A percentile compares a stretch with the other conserved stretches of the same genome.
phyloP scores from a whole-genome alignment of 1,284 basidiomycete species.

The Takashimella koratensis region DNA sequence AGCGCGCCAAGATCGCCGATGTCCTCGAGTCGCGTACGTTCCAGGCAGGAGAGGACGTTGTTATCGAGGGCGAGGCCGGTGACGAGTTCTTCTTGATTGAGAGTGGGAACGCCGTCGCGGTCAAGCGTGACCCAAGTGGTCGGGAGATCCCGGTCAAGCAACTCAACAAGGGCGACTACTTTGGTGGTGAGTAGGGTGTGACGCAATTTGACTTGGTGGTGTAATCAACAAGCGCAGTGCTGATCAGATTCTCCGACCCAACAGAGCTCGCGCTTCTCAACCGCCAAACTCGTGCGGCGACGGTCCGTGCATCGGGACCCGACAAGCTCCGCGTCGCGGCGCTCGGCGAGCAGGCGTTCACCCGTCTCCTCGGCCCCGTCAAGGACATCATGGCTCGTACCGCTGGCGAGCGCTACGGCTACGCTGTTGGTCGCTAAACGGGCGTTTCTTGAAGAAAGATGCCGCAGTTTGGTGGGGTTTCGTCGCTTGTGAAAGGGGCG shows the following conservation, averaged over 20 bases:
- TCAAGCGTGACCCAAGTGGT: constrained; percentile 66
- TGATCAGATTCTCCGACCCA: neutral
- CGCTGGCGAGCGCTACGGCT: constrained; percentile 48
- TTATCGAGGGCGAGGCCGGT: constrained; percentile 88
- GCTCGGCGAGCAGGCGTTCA: constrained; percentile 90
- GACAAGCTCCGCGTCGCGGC: constrained; percentile 84
- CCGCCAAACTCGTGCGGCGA: constrained; percentile 84
- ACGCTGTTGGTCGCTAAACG: constrained; percentile 2
- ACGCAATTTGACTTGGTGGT: neutral
- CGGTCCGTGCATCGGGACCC: constrained; percentile 67
- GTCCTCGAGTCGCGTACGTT: constrained; percentile 82
- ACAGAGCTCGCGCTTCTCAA: constrained; percentile 79
- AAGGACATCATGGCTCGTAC: constrained; percentile 51
- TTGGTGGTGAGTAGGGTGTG: constrained; percentile 68
- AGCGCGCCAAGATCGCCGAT: constrained; percentile 95
- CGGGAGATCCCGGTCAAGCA: constrained; percentile 68
- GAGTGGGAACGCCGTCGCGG: constrained; percentile 82
- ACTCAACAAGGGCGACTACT: constrained; percentile 90
- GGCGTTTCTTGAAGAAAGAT: too few species aligned
- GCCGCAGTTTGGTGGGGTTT: too few species aligned
- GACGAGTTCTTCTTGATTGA: constrained; percentile 98
- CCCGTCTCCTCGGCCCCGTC: constrained; percentile 80
- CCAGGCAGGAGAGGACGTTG: constrained; percentile 77
- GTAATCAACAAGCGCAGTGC: neutral
- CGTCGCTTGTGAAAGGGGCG: too few species aligned